A percentile compares a stretch with the other conserved stretches of the same genome.
phyloP scores from a whole-genome alignment of 164 flowering plant species.

The Chimonanthus praecox region DNA sequence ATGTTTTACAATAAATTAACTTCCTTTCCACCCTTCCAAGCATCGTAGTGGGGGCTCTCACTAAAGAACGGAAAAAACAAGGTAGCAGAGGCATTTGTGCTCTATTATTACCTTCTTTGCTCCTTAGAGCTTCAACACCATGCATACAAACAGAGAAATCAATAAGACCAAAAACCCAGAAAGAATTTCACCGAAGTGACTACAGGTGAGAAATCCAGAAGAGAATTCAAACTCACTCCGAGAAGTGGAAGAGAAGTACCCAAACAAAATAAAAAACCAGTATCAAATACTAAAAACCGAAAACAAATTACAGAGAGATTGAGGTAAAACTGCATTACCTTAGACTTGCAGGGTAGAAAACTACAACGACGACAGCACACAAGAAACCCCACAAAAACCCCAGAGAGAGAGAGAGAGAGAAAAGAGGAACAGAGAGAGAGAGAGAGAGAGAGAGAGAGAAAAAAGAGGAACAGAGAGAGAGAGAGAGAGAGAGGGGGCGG shows the following conservation, averaged over 20 bases:
- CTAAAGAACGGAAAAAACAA: too few species aligned
- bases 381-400: background rate
- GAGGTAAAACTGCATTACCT: background rate
- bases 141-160: background rate
- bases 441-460: too few species aligned
- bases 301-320: background rate
- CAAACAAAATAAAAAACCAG: background rate
- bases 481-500: conserved; percentile 1
- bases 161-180: background rate
- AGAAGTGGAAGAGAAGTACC: background rate
- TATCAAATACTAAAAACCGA: background rate
- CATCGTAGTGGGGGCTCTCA: too few species aligned
- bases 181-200: background rate
- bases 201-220: background rate
- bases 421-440: too few species aligned
- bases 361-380: background rate
- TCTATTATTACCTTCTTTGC: too few species aligned
- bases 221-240: background rate
- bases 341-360: background rate
- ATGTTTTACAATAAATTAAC: too few species aligned
- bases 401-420: background rate
- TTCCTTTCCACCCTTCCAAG: too few species aligned
- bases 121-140: too few species aligned
- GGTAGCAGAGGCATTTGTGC: too few species aligned
- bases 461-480: too few species aligned